Evolutionary conservation across 352 stramenopile genomes (phyloP), one percentile per base, ranked within the genome.

Genomic region (Phytophthora fragariaefolia): DNA sequence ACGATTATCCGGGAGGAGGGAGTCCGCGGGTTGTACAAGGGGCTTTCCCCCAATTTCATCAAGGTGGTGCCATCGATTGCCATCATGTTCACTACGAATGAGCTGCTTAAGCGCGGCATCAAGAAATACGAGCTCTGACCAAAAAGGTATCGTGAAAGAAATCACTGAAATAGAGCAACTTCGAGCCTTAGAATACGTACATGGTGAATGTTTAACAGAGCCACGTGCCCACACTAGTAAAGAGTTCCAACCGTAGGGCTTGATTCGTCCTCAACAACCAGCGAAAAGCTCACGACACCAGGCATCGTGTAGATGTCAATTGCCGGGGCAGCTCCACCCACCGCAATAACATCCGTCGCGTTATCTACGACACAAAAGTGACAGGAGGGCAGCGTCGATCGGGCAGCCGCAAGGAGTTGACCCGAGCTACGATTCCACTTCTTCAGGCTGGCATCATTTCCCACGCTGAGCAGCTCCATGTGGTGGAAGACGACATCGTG

Each of bases 291-390:
- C 43, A 93, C 83, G 55, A 93, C 85, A 47, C 85, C 85, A 0
- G 85, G 80, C 83, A 93, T 92, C 49, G 85, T 84, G 71, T 85
- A 92, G 32, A 93, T 87, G 60, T 93, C 82, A 54, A 93, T 87
- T 0, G 80, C 48, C 1, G 82, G 73, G 17, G 82, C 66, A 43
- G 76, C 69, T 42, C 85, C 85, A 1, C 85, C 85, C 10, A 91
- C 75, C 10, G 83, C 85, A 60, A 93, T 87, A 22, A 93, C 64
- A 42, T 91, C 82, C 2, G 81, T 90, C 9, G 76, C 71, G 0
- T 67, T 18, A 46, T 92, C 83, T 4, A 90, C 82, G 1, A 83
- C 83, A 52, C 85, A 93, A 61, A 93, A 93, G 52, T 88, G 76
- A 12, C 77, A 82, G 12, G 82, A 89, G 17, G 79, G 64, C 20